Evolutionary conservation across 2,329 filamentous ascomycete genomes (phyloP).

Genomic region (Cladophialophora yegresii): DNA sequence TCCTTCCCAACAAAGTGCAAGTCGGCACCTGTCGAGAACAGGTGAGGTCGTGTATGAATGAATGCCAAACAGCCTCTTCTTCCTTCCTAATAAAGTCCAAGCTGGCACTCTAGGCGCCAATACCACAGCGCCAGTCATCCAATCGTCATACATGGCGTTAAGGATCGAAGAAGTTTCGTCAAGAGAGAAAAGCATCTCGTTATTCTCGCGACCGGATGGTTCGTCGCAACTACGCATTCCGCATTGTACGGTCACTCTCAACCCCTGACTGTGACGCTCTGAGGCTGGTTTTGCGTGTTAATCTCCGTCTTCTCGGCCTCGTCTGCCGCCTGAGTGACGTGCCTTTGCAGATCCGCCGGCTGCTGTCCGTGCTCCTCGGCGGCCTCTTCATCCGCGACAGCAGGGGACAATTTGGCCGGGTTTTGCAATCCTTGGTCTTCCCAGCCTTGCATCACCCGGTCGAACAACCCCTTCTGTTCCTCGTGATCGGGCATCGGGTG

Average conservation of each 20-base stretch:
- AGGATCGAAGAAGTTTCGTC: too few relatives aligned
- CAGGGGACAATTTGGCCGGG: conserved; percentile 22
- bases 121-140: neutral
- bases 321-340: conserved; percentile 3
- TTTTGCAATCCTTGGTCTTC: conserved; percentile 47
- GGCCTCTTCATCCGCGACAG: neutral
- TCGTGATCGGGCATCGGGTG: conserved; percentile 42
- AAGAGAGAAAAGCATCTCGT: neutral
- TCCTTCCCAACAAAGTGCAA: too few relatives aligned
- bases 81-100: neutral
- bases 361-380: conserved; percentile 2
- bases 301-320: conserved; percentile 3
- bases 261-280: neutral
- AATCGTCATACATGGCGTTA: neutral
- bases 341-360: conserved; percentile 3
- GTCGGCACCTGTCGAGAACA: too few relatives aligned
- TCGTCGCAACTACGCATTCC: neutral
- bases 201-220: neutral
- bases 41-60: neutral
- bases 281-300: neutral
- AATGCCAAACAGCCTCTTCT: neutral
- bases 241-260: neutral
- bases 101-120: neutral
- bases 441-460: conserved; percentile 47
- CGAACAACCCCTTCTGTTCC: conserved; percentile 45